Percentiles rank a stretch among this genome's conserved stretches.
phyloP scores from a whole-genome alignment of 805 yeast species.

The Myxozyma udenii region DNA sequence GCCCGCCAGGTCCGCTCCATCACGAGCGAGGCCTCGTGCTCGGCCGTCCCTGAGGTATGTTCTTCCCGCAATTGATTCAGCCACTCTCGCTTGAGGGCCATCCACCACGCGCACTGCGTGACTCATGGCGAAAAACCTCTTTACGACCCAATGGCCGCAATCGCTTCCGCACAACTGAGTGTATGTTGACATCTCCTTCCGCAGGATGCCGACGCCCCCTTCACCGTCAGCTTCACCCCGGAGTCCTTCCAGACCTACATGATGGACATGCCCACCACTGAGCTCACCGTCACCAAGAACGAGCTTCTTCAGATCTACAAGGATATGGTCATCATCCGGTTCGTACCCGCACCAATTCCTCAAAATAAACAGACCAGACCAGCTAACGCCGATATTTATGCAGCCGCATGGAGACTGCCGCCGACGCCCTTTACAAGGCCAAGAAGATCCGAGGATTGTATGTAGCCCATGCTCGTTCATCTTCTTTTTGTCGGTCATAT shows the following conservation, averaged over 20 bases:
- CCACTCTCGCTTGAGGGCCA: not conserved
- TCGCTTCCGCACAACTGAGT: no score
- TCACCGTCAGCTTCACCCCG: conserved; percentile 56
- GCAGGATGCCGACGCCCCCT: conserved; percentile 25
- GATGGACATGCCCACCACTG: conserved; percentile 60
- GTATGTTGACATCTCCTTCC: not conserved
- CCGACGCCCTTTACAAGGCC: conserved; percentile 97
- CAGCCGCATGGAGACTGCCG: conserved; percentile 98
- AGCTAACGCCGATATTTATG: not conserved
- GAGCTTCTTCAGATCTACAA: conserved; percentile 88
- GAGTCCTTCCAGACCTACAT: conserved; percentile 82
- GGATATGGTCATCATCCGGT: conserved; percentile 78
- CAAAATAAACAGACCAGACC: not conserved
- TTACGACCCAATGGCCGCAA: no score
- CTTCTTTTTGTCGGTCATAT: not conserved
- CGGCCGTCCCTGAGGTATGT: not conserved
- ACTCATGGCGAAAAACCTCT: not conserved
- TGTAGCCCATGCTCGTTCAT: conserved; percentile 1
- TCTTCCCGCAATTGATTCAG: not conserved
- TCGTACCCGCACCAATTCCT: conserved; percentile 1
- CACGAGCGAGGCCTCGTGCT: not conserved
- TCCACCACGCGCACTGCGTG: not conserved
- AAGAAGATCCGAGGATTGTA: conserved; percentile 97
- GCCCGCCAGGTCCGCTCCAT: not conserved
- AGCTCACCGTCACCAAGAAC: conserved; percentile 75